phyloP scores from a whole-genome alignment of 805 yeast genomes.

The Candida palmyrensis region DNA sequence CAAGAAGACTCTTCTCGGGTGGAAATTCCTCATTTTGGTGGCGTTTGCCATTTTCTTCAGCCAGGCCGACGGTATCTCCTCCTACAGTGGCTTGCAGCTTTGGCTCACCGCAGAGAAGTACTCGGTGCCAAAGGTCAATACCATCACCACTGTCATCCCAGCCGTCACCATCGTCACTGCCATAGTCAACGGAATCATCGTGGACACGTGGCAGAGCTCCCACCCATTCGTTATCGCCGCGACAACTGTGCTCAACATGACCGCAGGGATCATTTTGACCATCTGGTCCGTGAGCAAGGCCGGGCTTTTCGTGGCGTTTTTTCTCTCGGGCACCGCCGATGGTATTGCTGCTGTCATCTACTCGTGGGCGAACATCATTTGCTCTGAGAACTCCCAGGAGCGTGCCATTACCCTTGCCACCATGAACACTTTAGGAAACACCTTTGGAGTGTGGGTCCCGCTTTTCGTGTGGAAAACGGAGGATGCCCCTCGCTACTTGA shows the following conservation, averaged over 20 bases:
- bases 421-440: constrained; percentile 14
- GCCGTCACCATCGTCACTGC: constrained; percentile 19
- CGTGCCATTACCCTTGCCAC: constrained; percentile 10
- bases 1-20: constrained; percentile 9
- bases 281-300: constrained; percentile 7
- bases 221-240: constrained; percentile 19
- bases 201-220: constrained; percentile 18
- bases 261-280: constrained; percentile 8
- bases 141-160: constrained; percentile 16
- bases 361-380: constrained; percentile 13
- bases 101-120: constrained; percentile 14
- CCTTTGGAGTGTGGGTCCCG: constrained; percentile 12
- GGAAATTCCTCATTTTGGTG: constrained; percentile 22
- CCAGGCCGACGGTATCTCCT: constrained; percentile 26
- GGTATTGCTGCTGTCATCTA: constrained; percentile 10
- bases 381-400: constrained; percentile 10
- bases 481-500: constrained; percentile 10
- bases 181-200: constrained; percentile 20
- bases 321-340: constrained; percentile 11
- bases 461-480: constrained; percentile 13
- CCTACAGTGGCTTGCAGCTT: constrained; percentile 18
- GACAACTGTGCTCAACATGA: constrained; percentile 7
- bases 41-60: constrained; percentile 26
- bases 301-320: constrained; percentile 10
- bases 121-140: constrained; percentile 11